Evolutionary conservation across 257 asterid genomes (phyloP), one percentile per base, ranked within the genome.

Genomic region (Solanum dulcamara): DNA sequence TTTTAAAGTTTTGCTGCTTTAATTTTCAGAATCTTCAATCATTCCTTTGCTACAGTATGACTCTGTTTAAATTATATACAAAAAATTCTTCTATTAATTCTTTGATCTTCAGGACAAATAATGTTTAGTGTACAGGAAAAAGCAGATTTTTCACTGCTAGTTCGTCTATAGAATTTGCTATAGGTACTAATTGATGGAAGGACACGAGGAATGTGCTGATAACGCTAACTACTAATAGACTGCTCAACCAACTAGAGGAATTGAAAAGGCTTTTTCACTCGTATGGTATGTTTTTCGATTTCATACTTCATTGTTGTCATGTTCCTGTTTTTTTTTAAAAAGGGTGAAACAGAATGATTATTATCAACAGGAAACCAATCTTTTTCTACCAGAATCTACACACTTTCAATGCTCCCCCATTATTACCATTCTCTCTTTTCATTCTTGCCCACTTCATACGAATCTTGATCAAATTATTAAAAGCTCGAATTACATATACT

Each of bases 241-340:
- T 82, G 83, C 92, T 91, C 88, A 92, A 79, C 93, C 93, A 86
- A 90, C 91, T 87, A 71, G 62, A 30, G 67, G 85, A 84, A 44
- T 44, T 62, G 87, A 86, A 86, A 90, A 86, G 32, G 67, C 81
- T 24, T 81, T 67, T 77, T 81, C 75, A 71, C 44, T 40, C 7
- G 77, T 85, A 84, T 85, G 90, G 88, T 77, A 81, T 80, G 87
- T 88, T 38, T 60, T 38, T 24, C 13, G 59, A 46, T 86, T 86
- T 70, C 87, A 86, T 81, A 85, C 48, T 80, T 83, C 86, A 88
- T 48, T 59, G 85, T 57, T 37, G 68, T 79, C 89, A 88, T 87
- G 83, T 85, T 91, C 75, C 82, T 80, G 55, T 48, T 57, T 44
- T 48, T 57, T 44, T 32, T 1, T 0, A 82, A 85, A 83, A 86